These are phyloP conservation scores for Cnidoscolus chayamansa DNA, from an alignment of 441 rosid species.

Conservation along the genomic window DNA sequence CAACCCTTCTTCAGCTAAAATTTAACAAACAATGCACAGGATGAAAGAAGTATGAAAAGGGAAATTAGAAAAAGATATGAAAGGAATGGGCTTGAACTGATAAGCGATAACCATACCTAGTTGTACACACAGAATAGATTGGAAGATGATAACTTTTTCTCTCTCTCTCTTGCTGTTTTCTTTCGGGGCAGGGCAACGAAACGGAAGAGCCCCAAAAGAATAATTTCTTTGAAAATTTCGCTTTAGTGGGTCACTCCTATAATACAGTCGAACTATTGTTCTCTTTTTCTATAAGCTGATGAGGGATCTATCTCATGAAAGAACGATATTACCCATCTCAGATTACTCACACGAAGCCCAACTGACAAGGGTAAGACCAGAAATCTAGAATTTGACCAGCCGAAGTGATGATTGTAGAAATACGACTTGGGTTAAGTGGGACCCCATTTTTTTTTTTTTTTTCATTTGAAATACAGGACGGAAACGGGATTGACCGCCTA, in stretches of 20 bases:
- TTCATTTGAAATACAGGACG: background rate
- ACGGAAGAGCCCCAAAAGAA: background rate
- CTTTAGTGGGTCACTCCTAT: slow-evolving; percentile 7
- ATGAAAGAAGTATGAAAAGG: slow-evolving; percentile 5
- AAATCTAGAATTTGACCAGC: slow-evolving; percentile 5
- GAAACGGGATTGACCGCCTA: background rate
- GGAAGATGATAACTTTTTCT: background rate
- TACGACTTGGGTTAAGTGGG: slow-evolving; percentile 12
- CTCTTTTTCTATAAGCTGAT: background rate
- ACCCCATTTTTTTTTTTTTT: background rate
- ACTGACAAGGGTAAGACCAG: slow-evolving; percentile 19
- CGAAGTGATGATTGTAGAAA: background rate
- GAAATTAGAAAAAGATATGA: background rate
- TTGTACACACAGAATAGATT: background rate
- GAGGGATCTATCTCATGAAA: background rate
- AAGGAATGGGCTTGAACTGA: background rate
- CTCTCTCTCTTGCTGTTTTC: background rate
- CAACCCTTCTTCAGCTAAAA: background rate
- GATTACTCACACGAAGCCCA: background rate
- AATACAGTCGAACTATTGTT: background rate
- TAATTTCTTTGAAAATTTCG: slow-evolving; percentile 9
- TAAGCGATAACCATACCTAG: background rate
- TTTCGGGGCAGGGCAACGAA: slow-evolving; percentile 1
- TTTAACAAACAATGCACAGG: background rate
- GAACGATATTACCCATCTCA: slow-evolving; percentile 2